Percentiles rank a stretch among this genome's conserved stretches.
Conservation (phyloP, 139 green algal genomes). For the Chloropicon primus region DNA sequence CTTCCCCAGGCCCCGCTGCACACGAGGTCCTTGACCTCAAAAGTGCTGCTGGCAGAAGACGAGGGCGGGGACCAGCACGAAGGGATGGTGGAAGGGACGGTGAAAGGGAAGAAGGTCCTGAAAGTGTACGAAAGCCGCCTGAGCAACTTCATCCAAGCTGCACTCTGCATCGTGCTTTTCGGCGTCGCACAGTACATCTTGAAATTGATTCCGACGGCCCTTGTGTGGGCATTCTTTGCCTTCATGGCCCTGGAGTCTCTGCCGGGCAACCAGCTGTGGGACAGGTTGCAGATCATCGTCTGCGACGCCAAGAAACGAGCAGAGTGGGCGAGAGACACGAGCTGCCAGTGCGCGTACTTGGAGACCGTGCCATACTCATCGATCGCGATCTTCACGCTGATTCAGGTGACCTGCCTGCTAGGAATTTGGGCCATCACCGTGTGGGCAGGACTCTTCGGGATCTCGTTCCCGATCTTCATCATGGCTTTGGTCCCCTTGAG, state of each 20-base stretch:
- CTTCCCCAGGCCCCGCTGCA: constrained; percentile 78
- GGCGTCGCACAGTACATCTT: constrained; percentile 17
- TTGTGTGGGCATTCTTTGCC: constrained; percentile 77
- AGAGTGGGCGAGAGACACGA: constrained; percentile 11
- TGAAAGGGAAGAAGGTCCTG: constrained; percentile 23
- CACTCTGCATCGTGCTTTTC: background rate
- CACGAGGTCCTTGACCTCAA: constrained; percentile 22
- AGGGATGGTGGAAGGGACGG: too few relatives aligned
- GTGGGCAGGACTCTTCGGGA: constrained; percentile 30
- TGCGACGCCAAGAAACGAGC: constrained; percentile 37
- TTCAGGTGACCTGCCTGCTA: constrained; percentile 38
- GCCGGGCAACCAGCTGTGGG: constrained; percentile 59
- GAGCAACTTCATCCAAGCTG: constrained; percentile 48
- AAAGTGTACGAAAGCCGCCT: constrained; percentile 66
- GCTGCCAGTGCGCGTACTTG: constrained; percentile 38
- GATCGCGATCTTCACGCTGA: constrained; percentile 49
- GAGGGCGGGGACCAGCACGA: too few relatives aligned
- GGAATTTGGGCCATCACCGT: constrained; percentile 43
- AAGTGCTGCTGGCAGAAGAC: background rate
- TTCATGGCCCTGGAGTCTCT: constrained; percentile 75
- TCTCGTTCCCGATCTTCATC: constrained; percentile 71
- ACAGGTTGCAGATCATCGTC: constrained; percentile 47
- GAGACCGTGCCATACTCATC: constrained; percentile 43
- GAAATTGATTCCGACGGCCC: constrained; percentile 37
- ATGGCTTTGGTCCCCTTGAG: constrained; percentile 62